Conservation (phyloP, 2,329 filamentous ascomycete species). For the Aspergillus fructus region DNA sequence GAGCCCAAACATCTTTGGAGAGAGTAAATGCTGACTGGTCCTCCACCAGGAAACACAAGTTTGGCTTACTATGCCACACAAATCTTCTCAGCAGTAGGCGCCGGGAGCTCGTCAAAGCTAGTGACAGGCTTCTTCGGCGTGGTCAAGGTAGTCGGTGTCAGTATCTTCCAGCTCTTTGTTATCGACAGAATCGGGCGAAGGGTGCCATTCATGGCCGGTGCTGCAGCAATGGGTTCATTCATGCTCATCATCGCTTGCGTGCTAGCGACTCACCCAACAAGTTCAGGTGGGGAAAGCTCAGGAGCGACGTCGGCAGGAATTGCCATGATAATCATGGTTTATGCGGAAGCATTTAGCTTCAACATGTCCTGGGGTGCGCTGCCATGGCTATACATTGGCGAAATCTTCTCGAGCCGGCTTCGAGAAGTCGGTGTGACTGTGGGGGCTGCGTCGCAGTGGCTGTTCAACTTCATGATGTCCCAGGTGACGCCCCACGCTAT, state of each 20-base stretch:
- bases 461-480: slow-evolving; percentile 43
- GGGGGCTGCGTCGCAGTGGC: slow-evolving; percentile 38
- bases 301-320: slow-evolving; percentile 39
- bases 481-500: slow-evolving; percentile 44
- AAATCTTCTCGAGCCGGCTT: slow-evolving; percentile 38
- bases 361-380: slow-evolving; percentile 42
- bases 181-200: slow-evolving; percentile 52
- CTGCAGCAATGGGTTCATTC: slow-evolving; percentile 52
- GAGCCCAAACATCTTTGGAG: no score
- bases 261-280: slow-evolving; percentile 47
- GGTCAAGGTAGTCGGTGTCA: slow-evolving; percentile 51
- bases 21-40: no score
- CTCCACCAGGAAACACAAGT: slow-evolving; percentile 45
- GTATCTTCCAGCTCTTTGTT: slow-evolving; percentile 49
- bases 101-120: slow-evolving; percentile 48
- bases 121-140: slow-evolving; percentile 56
- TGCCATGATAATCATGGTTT: slow-evolving; percentile 53
- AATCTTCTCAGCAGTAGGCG: slow-evolving; percentile 52
- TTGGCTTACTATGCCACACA: slow-evolving; percentile 55
- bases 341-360: slow-evolving; percentile 47
- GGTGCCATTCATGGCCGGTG: slow-evolving; percentile 50
- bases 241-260: slow-evolving; percentile 55
- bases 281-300: slow-evolving; percentile 23
- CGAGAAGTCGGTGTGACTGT: slow-evolving; percentile 36
- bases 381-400: slow-evolving; percentile 38